Evolutionary conservation across 192 early-diverging fungal genomes (phyloP).

Genomic region (Dimargaris cristalligena): DNA sequence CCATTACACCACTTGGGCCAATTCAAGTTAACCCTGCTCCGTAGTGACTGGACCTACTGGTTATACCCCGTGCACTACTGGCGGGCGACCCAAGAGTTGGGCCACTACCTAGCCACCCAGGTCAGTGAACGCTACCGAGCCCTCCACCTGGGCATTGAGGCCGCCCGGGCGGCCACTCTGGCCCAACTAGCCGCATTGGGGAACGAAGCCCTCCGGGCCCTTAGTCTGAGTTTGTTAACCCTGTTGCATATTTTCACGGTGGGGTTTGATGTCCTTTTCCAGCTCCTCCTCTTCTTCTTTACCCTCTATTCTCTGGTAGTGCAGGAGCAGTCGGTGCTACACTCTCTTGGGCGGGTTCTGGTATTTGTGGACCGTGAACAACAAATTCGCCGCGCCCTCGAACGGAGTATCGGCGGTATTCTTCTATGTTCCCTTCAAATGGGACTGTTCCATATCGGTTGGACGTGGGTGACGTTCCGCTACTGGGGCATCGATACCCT

Average conservation of each 20-base stretch:
- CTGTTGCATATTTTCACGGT: not conserved
- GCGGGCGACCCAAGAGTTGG: not conserved
- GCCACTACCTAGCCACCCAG: not conserved
- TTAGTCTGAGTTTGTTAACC: constrained; percentile 1
- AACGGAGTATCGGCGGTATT: constrained; percentile 4
- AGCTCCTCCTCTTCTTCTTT: constrained; percentile 4
- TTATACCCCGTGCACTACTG: not conserved
- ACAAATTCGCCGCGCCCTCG: not conserved
- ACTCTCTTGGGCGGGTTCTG: constrained; percentile 7
- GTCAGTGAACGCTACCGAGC: not conserved
- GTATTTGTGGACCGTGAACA: constrained; percentile 8
- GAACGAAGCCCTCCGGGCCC: constrained; percentile 1
- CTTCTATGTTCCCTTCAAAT: constrained; percentile 4
- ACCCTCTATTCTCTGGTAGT: constrained; percentile 8
- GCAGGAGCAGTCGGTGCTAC: constrained; percentile 7
- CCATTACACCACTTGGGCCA: too few species aligned
- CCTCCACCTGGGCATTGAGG: not conserved
- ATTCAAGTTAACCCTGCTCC: too few species aligned
- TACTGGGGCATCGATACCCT: constrained; percentile 2
- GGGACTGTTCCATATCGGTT: constrained; percentile 1
- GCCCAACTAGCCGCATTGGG: not conserved
- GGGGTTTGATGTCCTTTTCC: constrained; percentile 6
- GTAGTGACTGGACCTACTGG: too few species aligned
- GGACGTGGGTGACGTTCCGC: constrained; percentile 7
- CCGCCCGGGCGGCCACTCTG: not conserved